Evolutionary conservation across 2,329 filamentous ascomycete genomes (phyloP), one percentile per base, ranked within the genome.

Genomic region (Talaromyces piceae): DNA sequence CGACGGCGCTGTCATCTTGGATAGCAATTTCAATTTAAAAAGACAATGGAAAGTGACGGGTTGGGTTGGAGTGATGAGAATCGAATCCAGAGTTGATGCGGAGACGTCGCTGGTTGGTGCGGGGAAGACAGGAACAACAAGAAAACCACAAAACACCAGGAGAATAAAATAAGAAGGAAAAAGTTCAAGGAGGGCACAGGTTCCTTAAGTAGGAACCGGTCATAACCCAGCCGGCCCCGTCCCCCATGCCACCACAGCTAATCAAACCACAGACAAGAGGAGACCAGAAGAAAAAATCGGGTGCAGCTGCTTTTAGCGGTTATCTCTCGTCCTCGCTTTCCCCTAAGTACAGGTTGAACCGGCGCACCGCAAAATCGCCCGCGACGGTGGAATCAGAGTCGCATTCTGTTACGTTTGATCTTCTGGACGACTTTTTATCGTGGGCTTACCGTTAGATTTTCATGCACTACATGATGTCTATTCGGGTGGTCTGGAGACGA

Each of bases 1-100:
- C 3, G 81, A 76, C 27, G 81, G 79, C 50, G 72, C 71, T 28
- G 77, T 79, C 77, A 80, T 80, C n/a, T n/a, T n/a, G n/a, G n/a
- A n/a, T n/a, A n/a, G n/a, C n/a, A n/a, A n/a, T n/a, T n/a, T n/a
- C n/a, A n/a, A n/a, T n/a, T n/a, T n/a, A n/a, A n/a, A n/a, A n/a
- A n/a, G n/a, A n/a, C n/a, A n/a, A n/a, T n/a, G n/a, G n/a, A n/a
- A n/a, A n/a, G n/a, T n/a, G n/a, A n/a, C n/a, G n/a, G n/a, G n/a
- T n/a, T n/a, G n/a, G n/a, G n/a, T n/a, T n/a, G n/a, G n/a, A n/a
- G n/a, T n/a, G n/a, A n/a, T n/a, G n/a, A n/a, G n/a, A n/a, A n/a
- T n/a, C n/a, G n/a, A n/a, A n/a, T n/a, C n/a, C 16, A 37, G 16
- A 16, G 12, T 37, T n/a, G 16, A 20, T 37, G 33, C 33, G 33